A percentile compares a stretch with the other conserved stretches of the same genome.
Evolutionary conservation across 2,329 filamentous ascomycete species (phyloP).

Genomic region (Lasiodiplodia gonubiensis): DNA sequence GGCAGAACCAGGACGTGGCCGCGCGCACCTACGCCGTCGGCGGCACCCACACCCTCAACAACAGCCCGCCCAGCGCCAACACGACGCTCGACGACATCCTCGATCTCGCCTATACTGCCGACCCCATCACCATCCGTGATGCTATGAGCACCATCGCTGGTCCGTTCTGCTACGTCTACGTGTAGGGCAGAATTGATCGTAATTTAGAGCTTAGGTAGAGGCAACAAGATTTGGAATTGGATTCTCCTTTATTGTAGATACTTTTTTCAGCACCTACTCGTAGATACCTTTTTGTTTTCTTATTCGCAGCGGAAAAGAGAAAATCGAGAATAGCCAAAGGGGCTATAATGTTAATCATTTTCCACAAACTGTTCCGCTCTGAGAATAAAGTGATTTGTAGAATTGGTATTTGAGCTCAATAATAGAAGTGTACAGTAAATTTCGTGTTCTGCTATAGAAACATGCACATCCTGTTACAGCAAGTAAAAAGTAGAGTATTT

Average conservation of each 20-base stretch:
- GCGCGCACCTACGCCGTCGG: constrained; percentile 48
- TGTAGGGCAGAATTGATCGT: not conserved
- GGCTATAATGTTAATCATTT: not conserved
- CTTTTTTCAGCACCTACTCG: not conserved
- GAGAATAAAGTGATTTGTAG: too few species aligned
- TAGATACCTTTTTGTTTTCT: not conserved
- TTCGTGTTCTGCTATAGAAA: too few species aligned
- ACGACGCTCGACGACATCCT: constrained; percentile 54
- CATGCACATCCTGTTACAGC: too few species aligned
- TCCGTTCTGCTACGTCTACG: constrained; percentile 55
- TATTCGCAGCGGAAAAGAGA: not conserved
- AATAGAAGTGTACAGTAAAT: too few species aligned
- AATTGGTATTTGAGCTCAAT: too few species aligned
- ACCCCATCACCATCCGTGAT: constrained; percentile 44
- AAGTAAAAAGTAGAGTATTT: too few species aligned
- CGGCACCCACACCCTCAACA: constrained; percentile 54
- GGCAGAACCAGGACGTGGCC: constrained; percentile 54
- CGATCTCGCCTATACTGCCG: constrained; percentile 46
- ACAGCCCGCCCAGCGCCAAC: constrained; percentile 50
- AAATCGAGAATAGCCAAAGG: not conserved
- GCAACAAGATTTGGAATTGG: not conserved
- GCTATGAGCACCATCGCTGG: constrained; percentile 53
- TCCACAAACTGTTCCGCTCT: not conserved
- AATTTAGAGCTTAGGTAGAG: not conserved
- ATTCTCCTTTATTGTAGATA: not conserved